Evolutionary conservation across 2,329 filamentous ascomycete genomes (phyloP).

Genomic region (Aspergillus candidus): DNA sequence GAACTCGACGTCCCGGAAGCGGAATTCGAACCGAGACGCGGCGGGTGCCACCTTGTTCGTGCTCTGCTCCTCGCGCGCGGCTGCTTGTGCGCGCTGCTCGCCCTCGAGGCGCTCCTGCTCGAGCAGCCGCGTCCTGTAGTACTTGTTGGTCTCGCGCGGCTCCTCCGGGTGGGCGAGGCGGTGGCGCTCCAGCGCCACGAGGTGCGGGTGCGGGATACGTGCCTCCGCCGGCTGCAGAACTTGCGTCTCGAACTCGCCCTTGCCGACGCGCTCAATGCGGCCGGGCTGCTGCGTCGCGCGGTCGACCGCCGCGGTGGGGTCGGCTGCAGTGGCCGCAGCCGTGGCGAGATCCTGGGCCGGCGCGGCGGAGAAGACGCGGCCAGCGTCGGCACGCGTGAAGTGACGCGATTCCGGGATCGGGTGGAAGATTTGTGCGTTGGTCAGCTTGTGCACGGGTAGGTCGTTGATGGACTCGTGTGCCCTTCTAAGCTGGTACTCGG

Average conservation of each 20-base stretch:
- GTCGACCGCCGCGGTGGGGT: slow-evolving; percentile 29
- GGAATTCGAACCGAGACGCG: slow-evolving; percentile 53
- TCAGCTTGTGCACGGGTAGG: slow-evolving; percentile 53
- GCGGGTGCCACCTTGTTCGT: slow-evolving; percentile 41
- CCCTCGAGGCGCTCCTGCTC: slow-evolving; percentile 35
- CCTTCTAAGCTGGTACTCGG: slow-evolving; percentile 31
- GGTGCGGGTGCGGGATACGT: slow-evolving; percentile 58
- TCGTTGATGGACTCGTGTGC: slow-evolving; percentile 60
- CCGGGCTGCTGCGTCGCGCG: slow-evolving; percentile 24
- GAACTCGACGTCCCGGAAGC: slow-evolving; percentile 50
- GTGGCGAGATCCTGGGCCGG: slow-evolving; percentile 29
- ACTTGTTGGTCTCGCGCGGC: slow-evolving; percentile 25
- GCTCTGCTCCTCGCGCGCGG: slow-evolving; percentile 40
- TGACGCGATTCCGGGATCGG: slow-evolving; percentile 58
- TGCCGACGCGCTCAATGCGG: slow-evolving; percentile 39
- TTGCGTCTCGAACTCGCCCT: slow-evolving; percentile 39
- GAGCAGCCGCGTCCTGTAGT: slow-evolving; percentile 24
- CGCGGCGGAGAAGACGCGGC: slow-evolving; percentile 51
- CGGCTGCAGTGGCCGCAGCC: slow-evolving; percentile 20
- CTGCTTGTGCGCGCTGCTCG: slow-evolving; percentile 35
- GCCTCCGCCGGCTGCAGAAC: slow-evolving; percentile 56
- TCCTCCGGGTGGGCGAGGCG: slow-evolving; percentile 32
- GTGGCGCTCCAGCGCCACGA: slow-evolving; percentile 47
- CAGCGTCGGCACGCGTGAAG: slow-evolving; percentile 61
- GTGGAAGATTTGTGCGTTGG: slow-evolving; percentile 54